Percentiles rank a stretch among this genome's conserved stretches.
These are phyloP conservation scores for Silene conica DNA, from an alignment of 148 eudicot species.

Conservation along the genomic window DNA sequence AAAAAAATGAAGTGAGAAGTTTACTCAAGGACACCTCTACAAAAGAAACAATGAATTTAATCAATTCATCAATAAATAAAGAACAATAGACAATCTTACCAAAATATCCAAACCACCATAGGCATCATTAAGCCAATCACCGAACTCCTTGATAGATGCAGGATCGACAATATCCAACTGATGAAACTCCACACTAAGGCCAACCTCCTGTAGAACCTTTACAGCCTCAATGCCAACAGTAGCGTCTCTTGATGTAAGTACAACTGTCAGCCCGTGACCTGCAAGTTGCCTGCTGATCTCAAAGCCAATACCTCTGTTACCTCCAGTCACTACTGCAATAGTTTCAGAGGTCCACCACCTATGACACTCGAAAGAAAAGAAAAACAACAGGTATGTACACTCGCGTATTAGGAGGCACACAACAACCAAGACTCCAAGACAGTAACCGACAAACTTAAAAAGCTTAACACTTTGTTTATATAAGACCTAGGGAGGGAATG, in stretches of 20 bases:
- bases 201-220: conserved; percentile 75
- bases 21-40: too few relatives aligned
- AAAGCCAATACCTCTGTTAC: conserved; percentile 94
- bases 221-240: conserved; percentile 80
- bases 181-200: conserved; percentile 64
- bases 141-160: conserved; percentile 49
- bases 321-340: conserved; percentile 87
- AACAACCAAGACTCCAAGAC: not conserved
- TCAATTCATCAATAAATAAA: too few relatives aligned
- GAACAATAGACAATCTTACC: conserved; percentile 34
- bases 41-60: too few relatives aligned
- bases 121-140: conserved; percentile 55
- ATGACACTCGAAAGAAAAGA: conserved; percentile 16
- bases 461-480: not conserved
- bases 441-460: not conserved
- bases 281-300: conserved; percentile 86
- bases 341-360: conserved; percentile 93
- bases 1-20: too few relatives aligned
- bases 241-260: conserved; percentile 71
- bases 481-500: too few relatives aligned
- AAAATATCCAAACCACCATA: conserved; percentile 78
- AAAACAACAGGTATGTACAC: conserved; percentile 6
- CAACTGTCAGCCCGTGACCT: conserved; percentile 64
- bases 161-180: conserved; percentile 80
- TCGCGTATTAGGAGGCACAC: not conserved